A percentile compares a stretch with the other conserved stretches of the same genome.
phyloP scores from a whole-genome alignment of 208 protist genomes.

The Leptomonas seymouri region DNA sequence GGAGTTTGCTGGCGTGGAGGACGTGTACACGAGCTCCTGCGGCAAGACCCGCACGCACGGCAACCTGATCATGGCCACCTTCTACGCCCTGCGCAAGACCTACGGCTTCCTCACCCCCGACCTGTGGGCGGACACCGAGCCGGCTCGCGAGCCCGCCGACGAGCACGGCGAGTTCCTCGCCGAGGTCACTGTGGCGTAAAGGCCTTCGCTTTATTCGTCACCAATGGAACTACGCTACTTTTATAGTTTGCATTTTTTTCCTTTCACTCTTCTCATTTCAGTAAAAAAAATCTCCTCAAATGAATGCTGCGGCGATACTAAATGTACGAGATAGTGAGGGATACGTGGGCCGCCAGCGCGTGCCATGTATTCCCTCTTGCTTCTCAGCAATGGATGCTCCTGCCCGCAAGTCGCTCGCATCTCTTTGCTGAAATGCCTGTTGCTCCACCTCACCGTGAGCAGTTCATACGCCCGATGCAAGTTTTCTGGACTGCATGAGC shows the following conservation, averaged over 20 bases:
- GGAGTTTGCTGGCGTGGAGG: conserved; percentile 97
- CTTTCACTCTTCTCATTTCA: conserved; percentile 10
- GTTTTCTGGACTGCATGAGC: too few relatives aligned
- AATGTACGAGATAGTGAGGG: neutral
- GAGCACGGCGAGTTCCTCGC: conserved; percentile 89
- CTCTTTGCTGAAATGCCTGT: too few relatives aligned
- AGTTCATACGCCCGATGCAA: too few relatives aligned
- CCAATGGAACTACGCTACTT: conserved; percentile 27
- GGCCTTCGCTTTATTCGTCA: neutral
- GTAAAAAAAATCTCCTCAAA: conserved; percentile 8
- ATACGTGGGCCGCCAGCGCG: too few relatives aligned
- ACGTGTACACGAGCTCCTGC: conserved; percentile 98
- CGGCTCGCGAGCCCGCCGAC: conserved; percentile 93
- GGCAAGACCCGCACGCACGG: conserved; percentile 98
- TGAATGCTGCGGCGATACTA: neutral
- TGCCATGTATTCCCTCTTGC: too few relatives aligned
- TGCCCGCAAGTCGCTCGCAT: too few relatives aligned
- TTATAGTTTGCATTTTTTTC: conserved; percentile 29
- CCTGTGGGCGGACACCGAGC: conserved; percentile 95
- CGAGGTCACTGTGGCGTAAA: conserved; percentile 41
- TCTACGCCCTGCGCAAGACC: conserved; percentile 96
- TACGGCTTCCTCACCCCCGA: conserved; percentile 99
- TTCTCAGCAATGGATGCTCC: too few relatives aligned
- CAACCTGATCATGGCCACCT: conserved; percentile 99
- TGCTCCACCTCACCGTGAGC: too few relatives aligned